Conservation (phyloP, 2,329 filamentous ascomycete genomes). For the Colletotrichum spinosum region DNA sequence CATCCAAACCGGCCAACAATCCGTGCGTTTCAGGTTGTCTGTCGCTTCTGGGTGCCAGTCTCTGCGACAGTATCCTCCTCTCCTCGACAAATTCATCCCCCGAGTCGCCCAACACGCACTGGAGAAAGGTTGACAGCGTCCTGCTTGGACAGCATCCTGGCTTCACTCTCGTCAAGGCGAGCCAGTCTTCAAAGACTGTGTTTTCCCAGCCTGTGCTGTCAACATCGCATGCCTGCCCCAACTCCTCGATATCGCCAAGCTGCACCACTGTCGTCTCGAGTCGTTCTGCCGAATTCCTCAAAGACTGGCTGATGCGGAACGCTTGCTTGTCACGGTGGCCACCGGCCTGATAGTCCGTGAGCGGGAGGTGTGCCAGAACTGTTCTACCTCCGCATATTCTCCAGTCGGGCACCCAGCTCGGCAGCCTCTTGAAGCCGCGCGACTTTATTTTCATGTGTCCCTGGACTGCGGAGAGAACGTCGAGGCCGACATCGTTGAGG, state of each 20-base stretch:
- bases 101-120: neutral
- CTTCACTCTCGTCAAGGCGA: too few relatives aligned
- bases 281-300: neutral
- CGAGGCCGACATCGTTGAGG: constrained; percentile 1
- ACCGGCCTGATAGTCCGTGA: constrained; percentile 16
- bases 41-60: neutral
- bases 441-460: neutral
- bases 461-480: constrained; percentile 17
- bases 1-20: neutral
- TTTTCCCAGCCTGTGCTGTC: neutral
- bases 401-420: constrained; percentile 24
- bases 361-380: constrained; percentile 4
- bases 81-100: neutral
- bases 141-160: neutral
- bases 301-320: neutral
- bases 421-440: neutral
- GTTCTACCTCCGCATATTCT: neutral
- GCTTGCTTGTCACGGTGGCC: neutral
- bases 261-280: neutral
- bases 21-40: neutral
- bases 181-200: neutral
- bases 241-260: neutral
- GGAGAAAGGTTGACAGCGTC: neutral
- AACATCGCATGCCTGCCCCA: neutral
- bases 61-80: neutral